Percentiles rank a stretch among this genome's conserved stretches.
These are phyloP conservation scores for Pistacia vera DNA, from an alignment of 345 rosid genomes.

Conservation along the genomic window DNA sequence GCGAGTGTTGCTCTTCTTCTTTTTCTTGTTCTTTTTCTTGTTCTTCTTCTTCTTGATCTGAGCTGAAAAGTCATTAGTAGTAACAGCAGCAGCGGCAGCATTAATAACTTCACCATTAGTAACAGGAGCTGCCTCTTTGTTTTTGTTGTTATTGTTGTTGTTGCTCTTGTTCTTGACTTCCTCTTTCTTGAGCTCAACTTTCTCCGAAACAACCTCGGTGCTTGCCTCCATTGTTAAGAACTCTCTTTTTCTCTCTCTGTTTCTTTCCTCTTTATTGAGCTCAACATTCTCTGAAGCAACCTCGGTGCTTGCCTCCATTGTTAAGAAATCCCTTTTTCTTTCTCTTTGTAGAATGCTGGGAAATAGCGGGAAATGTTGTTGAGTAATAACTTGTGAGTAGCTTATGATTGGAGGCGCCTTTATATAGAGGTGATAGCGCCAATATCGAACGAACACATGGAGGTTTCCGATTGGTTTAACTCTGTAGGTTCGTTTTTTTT, in stretches of 20 bases:
- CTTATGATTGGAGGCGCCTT: background rate
- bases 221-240: constrained; percentile 26
- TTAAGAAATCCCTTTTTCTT: background rate
- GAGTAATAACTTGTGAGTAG: background rate
- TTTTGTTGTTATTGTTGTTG: background rate
- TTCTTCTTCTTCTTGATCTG: constrained; percentile 17
- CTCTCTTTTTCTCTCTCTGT: background rate
- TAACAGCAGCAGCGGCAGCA: constrained; percentile 5
- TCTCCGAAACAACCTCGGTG: constrained; percentile 5
- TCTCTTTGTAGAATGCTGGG: background rate
- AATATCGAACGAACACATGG: background rate
- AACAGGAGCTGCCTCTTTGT: background rate
- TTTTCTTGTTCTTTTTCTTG: background rate
- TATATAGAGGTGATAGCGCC: background rate
- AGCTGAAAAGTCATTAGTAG: background rate
- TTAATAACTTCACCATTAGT: background rate
- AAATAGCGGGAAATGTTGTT: constrained; percentile 12
- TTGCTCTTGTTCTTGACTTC: constrained; percentile 9
- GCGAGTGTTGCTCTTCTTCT: constrained; percentile 15
- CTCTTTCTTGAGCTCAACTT: constrained; percentile 4
- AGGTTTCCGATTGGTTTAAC: background rate
- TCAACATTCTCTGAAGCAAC: constrained; percentile 6
- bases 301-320: constrained; percentile 20
- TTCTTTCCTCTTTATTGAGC: constrained; percentile 9
- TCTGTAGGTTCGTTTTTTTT: constrained; percentile 4